Conservation (phyloP, 352 stramenopile species). For the Pythium monospermum region DNA sequence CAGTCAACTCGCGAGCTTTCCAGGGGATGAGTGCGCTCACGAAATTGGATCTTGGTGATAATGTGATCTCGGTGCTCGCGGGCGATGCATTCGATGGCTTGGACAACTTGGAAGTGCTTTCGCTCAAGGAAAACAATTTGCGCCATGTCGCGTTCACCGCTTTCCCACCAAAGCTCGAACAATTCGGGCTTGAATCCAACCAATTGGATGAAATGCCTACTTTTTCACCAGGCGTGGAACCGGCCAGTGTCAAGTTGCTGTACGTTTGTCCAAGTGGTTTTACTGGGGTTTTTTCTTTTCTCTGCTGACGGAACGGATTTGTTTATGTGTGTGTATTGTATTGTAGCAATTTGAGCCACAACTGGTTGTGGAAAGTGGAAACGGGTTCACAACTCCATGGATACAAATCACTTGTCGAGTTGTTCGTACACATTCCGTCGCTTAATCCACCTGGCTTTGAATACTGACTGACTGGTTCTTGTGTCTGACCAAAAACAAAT, state of each 20-base stretch:
- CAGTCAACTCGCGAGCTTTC: constrained; percentile 45
- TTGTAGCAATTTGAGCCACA: constrained; percentile 54
- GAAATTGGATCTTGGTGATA: constrained; percentile 64
- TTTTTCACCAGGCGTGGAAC: constrained; percentile 26
- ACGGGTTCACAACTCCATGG: constrained; percentile 41
- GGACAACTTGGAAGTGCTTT: constrained; percentile 33
- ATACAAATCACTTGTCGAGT: constrained; percentile 32
- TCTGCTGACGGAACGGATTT: no score
- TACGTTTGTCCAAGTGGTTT: constrained; percentile 24
- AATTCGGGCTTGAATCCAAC: constrained; percentile 48
- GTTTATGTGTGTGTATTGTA: background rate
- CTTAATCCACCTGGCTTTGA: background rate
- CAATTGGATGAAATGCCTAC: constrained; percentile 50
- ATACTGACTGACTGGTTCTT: background rate
- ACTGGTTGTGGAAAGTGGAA: constrained; percentile 53
- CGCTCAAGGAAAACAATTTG: constrained; percentile 44
- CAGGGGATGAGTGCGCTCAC: constrained; percentile 43
- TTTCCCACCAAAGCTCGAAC: constrained; percentile 35
- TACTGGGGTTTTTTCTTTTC: no score
- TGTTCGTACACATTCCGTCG: constrained; percentile 28
- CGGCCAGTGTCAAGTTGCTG: constrained; percentile 36
- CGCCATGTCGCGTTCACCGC: constrained; percentile 34
- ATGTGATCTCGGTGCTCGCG: constrained; percentile 61
- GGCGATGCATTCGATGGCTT: constrained; percentile 43
- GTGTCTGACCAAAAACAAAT: background rate